Conservation (phyloP, 148 eudicot species). For the Suaeda aralocaspica region DNA sequence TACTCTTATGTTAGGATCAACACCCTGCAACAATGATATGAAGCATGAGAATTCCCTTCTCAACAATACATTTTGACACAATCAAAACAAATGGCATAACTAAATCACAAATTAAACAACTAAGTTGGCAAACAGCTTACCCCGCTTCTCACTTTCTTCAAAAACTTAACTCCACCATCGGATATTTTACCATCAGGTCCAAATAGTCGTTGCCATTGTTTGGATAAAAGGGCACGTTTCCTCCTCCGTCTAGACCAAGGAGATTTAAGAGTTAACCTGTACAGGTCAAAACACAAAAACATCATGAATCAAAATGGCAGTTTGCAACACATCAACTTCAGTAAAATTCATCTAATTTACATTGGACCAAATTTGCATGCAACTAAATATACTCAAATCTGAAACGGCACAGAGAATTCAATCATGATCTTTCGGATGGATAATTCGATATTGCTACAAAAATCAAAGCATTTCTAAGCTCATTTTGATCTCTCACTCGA, state of each 20-base stretch:
- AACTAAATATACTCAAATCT: neutral
- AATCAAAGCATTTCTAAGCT: neutral
- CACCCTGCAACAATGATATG: slow-evolving; percentile 48
- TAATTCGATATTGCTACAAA: neutral
- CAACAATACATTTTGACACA: neutral
- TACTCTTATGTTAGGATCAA: slow-evolving; percentile 81
- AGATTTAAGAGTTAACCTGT: slow-evolving; percentile 55
- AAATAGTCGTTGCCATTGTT: slow-evolving; percentile 59
- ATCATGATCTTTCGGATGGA: neutral
- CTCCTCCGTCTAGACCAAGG: slow-evolving; percentile 72
- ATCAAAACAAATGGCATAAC: neutral
- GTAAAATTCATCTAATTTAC: neutral
- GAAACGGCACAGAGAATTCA: neutral
- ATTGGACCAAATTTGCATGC: neutral
- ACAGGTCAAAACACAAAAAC: neutral
- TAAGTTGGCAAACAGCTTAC: slow-evolving; percentile 36
- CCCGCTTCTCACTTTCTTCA: slow-evolving; percentile 72
- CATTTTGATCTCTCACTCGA: neutral
- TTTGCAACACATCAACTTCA: neutral
- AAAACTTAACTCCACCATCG: slow-evolving; percentile 62
- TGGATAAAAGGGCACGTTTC: slow-evolving; percentile 50
- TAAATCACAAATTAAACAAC: neutral
- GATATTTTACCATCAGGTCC: slow-evolving; percentile 50
- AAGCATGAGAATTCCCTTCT: neutral
- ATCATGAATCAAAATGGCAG: neutral